phyloP scores from a whole-genome alignment of 2,329 filamentous ascomycete genomes.

The Pseudofabraea citricarpa region DNA sequence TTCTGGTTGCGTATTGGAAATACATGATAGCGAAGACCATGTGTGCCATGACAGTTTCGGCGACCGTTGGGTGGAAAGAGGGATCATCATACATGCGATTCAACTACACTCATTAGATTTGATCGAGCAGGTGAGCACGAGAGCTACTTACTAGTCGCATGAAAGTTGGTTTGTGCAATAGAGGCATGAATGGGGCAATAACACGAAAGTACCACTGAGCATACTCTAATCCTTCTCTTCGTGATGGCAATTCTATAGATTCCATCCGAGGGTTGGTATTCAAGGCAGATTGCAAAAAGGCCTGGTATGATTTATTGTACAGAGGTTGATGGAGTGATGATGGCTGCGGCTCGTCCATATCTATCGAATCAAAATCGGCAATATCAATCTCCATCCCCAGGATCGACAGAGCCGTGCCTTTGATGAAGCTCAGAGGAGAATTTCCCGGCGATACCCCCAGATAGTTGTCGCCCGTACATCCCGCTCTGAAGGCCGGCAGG shows the following conservation, averaged over 20 bases:
- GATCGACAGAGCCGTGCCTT: constrained; percentile 71
- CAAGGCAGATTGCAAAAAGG: constrained; percentile 62
- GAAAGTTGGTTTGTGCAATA: constrained; percentile 74
- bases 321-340: constrained; percentile 39
- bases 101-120: constrained; percentile 37
- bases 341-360: constrained; percentile 55
- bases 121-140: not conserved
- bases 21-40: constrained; percentile 77
- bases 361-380: constrained; percentile 62
- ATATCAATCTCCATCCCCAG: constrained; percentile 78
- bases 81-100: constrained; percentile 66
- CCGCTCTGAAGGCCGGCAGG: constrained; percentile 19
- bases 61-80: constrained; percentile 52
- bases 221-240: constrained; percentile 61
- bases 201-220: constrained; percentile 72
- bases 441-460: constrained; percentile 57
- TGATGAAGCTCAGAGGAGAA: constrained; percentile 65
- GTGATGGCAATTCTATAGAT: constrained; percentile 56
- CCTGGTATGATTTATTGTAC: constrained; percentile 69
- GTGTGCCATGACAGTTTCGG: constrained; percentile 68
- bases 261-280: constrained; percentile 53
- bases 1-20: constrained; percentile 72
- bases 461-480: constrained; percentile 54
- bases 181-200: constrained; percentile 65
- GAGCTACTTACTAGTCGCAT: constrained; percentile 55